A percentile compares a stretch with the other conserved stretches of the same genome.
Evolutionary conservation across 768 basidiomycete genomes (phyloP).

Genomic region (Suillus tomentosus): DNA sequence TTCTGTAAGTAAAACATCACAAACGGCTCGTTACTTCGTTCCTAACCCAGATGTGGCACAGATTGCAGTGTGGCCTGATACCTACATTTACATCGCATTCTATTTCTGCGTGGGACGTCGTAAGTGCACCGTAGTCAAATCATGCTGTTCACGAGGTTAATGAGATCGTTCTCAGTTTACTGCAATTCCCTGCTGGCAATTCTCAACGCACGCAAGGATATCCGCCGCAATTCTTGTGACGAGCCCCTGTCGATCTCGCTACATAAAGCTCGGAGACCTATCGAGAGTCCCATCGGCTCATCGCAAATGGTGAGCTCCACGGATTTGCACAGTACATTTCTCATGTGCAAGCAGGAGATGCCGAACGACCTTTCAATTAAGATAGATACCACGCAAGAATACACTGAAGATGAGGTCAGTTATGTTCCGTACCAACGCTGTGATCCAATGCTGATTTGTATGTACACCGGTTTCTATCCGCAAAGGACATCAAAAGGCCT

Average conservation of each 20-base stretch:
- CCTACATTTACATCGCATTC: conserved; percentile 56
- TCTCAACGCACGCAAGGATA: conserved; percentile 50
- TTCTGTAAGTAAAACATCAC: conserved; percentile 35
- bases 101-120: conserved; percentile 57
- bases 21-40: not conserved
- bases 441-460: not conserved
- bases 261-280: not conserved
- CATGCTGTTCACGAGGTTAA: not conserved
- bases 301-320: conserved; percentile 16
- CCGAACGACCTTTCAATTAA: conserved; percentile 61
- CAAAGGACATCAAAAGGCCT: not conserved
- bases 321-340: not conserved
- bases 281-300: conserved; percentile 10
- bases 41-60: conserved; percentile 18
- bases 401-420: conserved; percentile 40
- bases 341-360: conserved; percentile 14
- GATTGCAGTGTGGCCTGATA: conserved; percentile 47
- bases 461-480: not conserved
- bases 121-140: conserved; percentile 32
- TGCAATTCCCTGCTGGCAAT: conserved; percentile 58
- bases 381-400: conserved; percentile 61
- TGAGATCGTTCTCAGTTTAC: conserved; percentile 39
- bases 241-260: conserved; percentile 10
- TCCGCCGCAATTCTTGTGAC: conserved; percentile 29
- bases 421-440: not conserved